A percentile compares a stretch with the other conserved stretches of the same genome.
These are phyloP conservation scores for Boletus speciosus DNA, from an alignment of 768 basidiomycete genomes.

Conservation along the genomic window DNA sequence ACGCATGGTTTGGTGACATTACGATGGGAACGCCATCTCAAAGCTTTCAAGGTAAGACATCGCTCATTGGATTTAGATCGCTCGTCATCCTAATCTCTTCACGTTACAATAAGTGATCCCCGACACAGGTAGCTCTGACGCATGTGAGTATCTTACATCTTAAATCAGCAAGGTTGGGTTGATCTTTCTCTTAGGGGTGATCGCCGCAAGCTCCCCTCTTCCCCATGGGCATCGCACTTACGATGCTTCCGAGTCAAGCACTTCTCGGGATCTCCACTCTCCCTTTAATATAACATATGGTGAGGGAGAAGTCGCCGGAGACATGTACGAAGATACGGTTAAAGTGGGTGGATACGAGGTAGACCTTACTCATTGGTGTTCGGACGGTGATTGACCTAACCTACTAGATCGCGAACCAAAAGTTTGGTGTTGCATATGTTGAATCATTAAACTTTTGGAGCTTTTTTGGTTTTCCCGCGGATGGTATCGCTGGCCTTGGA, in stretches of 20 bases:
- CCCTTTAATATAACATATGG: slow-evolving; percentile 33
- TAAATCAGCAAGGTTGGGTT: background rate
- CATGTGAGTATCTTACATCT: slow-evolving; percentile 18
- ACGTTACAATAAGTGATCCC: slow-evolving; percentile 36
- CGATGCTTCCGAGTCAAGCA: slow-evolving; percentile 21
- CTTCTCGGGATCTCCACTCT: slow-evolving; percentile 12
- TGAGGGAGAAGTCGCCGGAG: slow-evolving; percentile 33
- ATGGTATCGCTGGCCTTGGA: slow-evolving; percentile 41
- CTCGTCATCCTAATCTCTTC: background rate
- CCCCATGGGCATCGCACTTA: slow-evolving; percentile 25
- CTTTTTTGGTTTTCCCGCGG: slow-evolving; percentile 5
- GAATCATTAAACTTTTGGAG: background rate
- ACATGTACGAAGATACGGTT: slow-evolving; percentile 37
- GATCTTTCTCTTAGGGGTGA: background rate
- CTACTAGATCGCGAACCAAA: slow-evolving; percentile 32
- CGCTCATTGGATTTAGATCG: background rate
- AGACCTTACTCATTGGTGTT: background rate
- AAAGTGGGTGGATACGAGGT: slow-evolving; percentile 33
- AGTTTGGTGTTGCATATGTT: slow-evolving; percentile 20
- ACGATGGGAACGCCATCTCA: slow-evolving; percentile 45
- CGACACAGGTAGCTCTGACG: slow-evolving; percentile 49
- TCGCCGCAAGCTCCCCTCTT: too few relatives aligned
- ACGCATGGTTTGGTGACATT: slow-evolving; percentile 41
- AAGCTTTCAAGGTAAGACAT: slow-evolving; percentile 34
- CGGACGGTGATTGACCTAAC: background rate